Conservation (phyloP, 306 rosid species). For the Cyamopsis tetragonoloba region DNA sequence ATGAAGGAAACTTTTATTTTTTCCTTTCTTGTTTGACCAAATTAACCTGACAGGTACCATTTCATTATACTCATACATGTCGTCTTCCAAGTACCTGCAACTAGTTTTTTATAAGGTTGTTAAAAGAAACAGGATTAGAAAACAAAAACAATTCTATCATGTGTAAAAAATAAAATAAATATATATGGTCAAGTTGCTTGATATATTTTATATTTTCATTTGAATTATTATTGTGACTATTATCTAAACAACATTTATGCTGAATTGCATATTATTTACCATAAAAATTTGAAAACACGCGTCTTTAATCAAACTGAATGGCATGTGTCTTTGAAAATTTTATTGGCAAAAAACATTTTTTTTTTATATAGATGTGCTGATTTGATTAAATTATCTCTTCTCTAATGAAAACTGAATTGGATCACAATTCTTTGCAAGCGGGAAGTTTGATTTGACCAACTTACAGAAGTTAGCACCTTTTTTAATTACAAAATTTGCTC, state of each 20-base stretch:
- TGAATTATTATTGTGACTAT: background rate
- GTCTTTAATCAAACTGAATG: too few species aligned
- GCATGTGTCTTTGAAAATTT: too few species aligned
- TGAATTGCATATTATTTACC: background rate
- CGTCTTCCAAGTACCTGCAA: background rate
- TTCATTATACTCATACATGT: background rate
- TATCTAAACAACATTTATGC: background rate
- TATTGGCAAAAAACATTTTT: too few species aligned
- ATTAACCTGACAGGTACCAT: background rate
- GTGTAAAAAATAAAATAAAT: background rate
- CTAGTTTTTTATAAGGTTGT: background rate
- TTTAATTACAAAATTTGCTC: background rate
- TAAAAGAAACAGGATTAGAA: background rate
- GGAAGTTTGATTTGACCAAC: background rate
- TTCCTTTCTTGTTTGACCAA: background rate
- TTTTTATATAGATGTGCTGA: too few species aligned
- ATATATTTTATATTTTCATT: background rate
- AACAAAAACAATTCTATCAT: background rate
- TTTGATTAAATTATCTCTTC: too few species aligned
- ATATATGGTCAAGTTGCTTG: background rate
- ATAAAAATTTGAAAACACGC: too few species aligned
- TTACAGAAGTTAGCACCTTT: background rate
- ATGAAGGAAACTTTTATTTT: background rate
- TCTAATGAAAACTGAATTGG: background rate
- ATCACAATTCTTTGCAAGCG: background rate